Conservation (phyloP, 2,329 filamentous ascomycete genomes). For the Gaeumannomyces sp. region DNA sequence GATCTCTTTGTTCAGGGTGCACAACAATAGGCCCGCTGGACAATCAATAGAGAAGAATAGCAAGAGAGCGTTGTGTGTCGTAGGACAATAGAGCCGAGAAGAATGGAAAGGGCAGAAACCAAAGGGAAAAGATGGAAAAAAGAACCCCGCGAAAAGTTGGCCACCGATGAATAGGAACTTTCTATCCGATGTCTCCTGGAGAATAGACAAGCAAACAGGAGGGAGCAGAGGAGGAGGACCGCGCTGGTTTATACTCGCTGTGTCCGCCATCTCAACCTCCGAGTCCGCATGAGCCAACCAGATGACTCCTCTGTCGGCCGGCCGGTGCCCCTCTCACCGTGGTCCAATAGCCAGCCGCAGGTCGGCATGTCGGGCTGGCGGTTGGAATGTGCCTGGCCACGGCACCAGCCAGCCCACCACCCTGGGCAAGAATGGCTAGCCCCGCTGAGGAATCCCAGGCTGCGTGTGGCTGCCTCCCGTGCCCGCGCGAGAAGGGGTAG, state of each 20-base stretch:
- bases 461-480: background rate
- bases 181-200: background rate
- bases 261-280: background rate
- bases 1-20: background rate
- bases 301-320: background rate
- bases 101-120: background rate
- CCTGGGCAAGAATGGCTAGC: no score
- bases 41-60: background rate
- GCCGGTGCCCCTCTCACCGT: no score
- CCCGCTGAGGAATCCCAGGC: no score
- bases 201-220: background rate
- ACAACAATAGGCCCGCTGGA: background rate
- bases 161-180: background rate
- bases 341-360: background rate
- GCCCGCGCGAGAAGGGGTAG: background rate
- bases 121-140: background rate
- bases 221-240: background rate
- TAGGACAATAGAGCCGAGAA: background rate
- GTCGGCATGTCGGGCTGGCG: background rate
- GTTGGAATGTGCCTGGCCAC: background rate
- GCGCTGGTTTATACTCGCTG: background rate
- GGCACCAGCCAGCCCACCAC: no score
- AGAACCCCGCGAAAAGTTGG: background rate
- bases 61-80: background rate
- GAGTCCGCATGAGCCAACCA: background rate